These are phyloP conservation scores for Cladosporium colombiae DNA, from an alignment of 2,329 filamentous ascomycete species.

Conservation along the genomic window DNA sequence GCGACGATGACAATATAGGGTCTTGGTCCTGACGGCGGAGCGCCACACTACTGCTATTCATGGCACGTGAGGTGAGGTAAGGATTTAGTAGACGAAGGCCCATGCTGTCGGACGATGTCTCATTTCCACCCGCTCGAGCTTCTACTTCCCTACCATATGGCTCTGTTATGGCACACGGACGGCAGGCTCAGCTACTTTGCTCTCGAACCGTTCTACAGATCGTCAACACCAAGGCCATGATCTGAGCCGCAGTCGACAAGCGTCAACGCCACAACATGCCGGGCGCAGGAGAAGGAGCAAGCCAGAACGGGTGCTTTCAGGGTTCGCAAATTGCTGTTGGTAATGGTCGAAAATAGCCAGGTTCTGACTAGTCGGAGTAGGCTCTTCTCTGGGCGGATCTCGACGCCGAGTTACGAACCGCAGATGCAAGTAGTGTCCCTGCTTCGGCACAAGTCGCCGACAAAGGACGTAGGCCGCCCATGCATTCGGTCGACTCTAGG, in stretches of 20 bases:
- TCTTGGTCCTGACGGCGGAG: slow-evolving; percentile 13
- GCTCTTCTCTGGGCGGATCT: not conserved
- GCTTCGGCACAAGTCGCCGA: not conserved
- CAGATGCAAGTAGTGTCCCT: not conserved
- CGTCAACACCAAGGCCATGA: not conserved
- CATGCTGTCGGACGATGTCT: not conserved
- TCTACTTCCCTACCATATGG: not conserved
- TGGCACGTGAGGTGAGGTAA: slow-evolving; percentile 17
- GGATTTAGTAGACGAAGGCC: slow-evolving; percentile 7
- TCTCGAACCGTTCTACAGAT: not conserved
- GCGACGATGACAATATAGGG: not conserved
- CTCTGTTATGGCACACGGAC: not conserved
- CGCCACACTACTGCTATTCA: slow-evolving; percentile 16
- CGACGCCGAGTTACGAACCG: slow-evolving; percentile 9
- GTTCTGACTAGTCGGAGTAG: slow-evolving; percentile 7
- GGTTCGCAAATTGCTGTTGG: slow-evolving; percentile 7
- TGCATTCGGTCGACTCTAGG: not conserved
- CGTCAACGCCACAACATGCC: slow-evolving; percentile 1
- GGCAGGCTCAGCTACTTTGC: not conserved
- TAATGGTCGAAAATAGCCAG: slow-evolving; percentile 9
- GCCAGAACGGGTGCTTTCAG: not conserved
- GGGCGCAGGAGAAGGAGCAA: not conserved
- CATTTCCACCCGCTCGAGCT: not conserved
- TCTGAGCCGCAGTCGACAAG: slow-evolving; percentile 1
- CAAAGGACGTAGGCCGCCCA: not conserved